A percentile compares a stretch with the other conserved stretches of the same genome.
These are phyloP conservation scores for Aspergillus awamori DNA, from an alignment of 2,329 filamentous ascomycete species.

Conservation along the genomic window DNA sequence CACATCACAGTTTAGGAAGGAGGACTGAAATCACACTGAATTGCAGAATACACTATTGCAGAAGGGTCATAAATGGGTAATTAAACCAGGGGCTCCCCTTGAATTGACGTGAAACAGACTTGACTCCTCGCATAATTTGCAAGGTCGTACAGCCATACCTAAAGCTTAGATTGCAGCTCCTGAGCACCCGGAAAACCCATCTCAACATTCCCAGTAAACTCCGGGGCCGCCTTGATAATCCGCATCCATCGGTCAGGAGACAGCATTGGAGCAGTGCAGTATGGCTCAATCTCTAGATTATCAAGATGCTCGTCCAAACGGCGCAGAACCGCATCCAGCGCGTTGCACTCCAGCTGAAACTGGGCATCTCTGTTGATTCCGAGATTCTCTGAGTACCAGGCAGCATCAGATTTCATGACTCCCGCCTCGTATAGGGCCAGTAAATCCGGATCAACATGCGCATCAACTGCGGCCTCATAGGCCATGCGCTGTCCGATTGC, in stretches of 20 bases:
- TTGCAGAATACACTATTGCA: too few species aligned
- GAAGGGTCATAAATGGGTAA: too few species aligned
- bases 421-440: slow-evolving; percentile 20
- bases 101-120: too few species aligned
- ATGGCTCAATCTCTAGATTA: slow-evolving; percentile 8
- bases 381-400: slow-evolving; percentile 23
- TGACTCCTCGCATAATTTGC: too few species aligned
- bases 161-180: too few species aligned
- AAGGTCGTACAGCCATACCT: too few species aligned
- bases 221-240: too few species aligned
- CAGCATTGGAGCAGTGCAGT: slow-evolving; percentile 21
- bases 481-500: slow-evolving; percentile 30
- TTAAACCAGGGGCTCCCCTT: too few species aligned
- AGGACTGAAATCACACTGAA: too few species aligned
- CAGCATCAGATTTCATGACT: slow-evolving; percentile 15
- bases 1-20: too few species aligned
- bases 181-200: too few species aligned
- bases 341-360: slow-evolving; percentile 18
- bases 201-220: too few species aligned
- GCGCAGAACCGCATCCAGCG: slow-evolving; percentile 16
- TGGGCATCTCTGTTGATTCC: slow-evolving; percentile 10
- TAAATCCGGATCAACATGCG: slow-evolving; percentile 13
- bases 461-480: slow-evolving; percentile 24
- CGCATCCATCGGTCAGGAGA: slow-evolving; percentile 13
- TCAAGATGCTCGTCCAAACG: slow-evolving; percentile 13